phyloP scores from a whole-genome alignment of 202 grass and related monocot species.

The Schoenoplectus triqueter region DNA sequence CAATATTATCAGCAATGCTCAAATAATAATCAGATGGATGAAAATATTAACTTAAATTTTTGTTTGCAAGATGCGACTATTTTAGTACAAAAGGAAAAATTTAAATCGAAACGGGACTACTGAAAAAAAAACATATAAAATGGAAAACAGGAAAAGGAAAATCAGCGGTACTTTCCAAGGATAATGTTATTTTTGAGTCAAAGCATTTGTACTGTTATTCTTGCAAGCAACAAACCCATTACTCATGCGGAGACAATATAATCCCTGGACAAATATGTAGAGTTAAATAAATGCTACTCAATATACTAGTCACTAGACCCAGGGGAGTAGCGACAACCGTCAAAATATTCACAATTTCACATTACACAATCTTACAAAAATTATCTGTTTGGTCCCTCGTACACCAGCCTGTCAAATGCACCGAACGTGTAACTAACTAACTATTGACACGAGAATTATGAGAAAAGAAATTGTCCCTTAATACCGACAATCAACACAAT shows the following conservation, averaged over 20 bases:
- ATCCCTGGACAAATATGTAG: background rate
- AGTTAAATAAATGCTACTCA: conserved; percentile 37
- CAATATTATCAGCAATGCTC: background rate
- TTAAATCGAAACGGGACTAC: background rate
- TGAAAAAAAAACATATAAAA: background rate
- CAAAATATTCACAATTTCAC: conserved; percentile 24
- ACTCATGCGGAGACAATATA: conserved; percentile 12
- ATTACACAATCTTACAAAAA: conserved; percentile 38
- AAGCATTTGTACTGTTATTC: conserved; percentile 13
- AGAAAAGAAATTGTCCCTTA: conserved; percentile 13
- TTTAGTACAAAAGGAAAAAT: background rate
- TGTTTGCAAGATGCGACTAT: background rate
- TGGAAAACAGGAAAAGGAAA: background rate
- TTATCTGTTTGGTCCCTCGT: conserved; percentile 26
- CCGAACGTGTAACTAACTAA: background rate
- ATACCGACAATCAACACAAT: conserved; percentile 16
- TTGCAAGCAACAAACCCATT: conserved; percentile 14
- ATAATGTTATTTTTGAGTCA: background rate
- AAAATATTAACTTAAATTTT: background rate
- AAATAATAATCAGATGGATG: background rate
- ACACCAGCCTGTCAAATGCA: conserved; percentile 39
- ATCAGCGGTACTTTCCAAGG: background rate
- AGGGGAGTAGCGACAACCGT: background rate
- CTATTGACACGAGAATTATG: background rate
- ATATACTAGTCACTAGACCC: background rate